phyloP scores from a whole-genome alignment of 495 filamentous ascomycete genomes.

The Penicillium robsamsonii region DNA sequence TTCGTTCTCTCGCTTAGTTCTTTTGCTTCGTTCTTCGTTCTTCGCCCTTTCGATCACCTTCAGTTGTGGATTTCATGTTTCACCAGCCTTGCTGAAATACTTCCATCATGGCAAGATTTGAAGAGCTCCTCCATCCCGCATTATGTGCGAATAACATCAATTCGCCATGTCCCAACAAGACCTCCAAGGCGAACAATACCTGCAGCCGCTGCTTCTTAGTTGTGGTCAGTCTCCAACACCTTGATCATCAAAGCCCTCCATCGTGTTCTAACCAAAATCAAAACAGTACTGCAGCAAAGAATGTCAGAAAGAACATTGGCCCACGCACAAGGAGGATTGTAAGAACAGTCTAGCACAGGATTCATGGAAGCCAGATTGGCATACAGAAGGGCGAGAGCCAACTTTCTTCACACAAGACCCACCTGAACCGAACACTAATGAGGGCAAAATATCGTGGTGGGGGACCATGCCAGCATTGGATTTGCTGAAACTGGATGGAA shows the following conservation, averaged over 20 bases:
- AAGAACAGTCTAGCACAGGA: not conserved
- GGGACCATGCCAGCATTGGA: no score
- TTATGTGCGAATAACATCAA: not conserved
- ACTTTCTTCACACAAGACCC: no score
- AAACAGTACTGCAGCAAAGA: not conserved
- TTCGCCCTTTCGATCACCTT: not conserved
- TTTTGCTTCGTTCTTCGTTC: not conserved
- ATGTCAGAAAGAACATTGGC: not conserved
- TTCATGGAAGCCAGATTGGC: not conserved
- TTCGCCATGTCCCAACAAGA: not conserved
- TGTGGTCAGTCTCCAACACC: not conserved
- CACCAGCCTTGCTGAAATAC: not conserved
- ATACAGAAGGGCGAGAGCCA: not conserved
- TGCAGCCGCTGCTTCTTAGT: not conserved
- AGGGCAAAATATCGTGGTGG: no score
- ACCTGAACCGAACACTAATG: no score
- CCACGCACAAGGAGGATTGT: not conserved
- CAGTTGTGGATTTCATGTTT: not conserved
- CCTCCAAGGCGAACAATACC: not conserved
- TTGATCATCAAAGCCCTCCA: no score
- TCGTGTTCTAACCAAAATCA: not conserved
- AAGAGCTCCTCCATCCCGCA: not conserved
- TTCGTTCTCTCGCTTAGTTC: not conserved
- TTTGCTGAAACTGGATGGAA: no score
- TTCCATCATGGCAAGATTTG: not conserved